Base-by-base conservation (phyloP, 2,329 filamentous ascomycete genomes). In the Leptographium wingfieldii region DNA sequence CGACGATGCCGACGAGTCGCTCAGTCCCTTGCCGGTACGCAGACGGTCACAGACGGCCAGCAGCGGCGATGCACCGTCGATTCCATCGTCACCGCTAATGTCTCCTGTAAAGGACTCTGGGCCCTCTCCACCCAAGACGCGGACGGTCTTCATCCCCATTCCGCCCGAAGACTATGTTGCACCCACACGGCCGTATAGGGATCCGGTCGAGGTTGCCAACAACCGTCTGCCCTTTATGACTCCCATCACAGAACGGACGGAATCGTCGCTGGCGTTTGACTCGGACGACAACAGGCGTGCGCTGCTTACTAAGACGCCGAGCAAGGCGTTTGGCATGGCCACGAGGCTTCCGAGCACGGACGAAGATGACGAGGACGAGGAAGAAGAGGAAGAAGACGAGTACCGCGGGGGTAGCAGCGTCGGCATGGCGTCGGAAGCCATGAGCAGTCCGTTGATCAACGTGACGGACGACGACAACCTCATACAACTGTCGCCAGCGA, bases 181-280 rank as follows among this genome's bases (percentile, higher is more conserved):
- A 53, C 87, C 90, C 22, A 87, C 81, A 60, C 81, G 86, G 55
- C 88, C 89, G 61, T 96, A 87, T 78, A 85, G 91, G 69, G 88
- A 96, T 72, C 83, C 90, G 68, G 81, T 76, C 43, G 81, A 91
- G 70, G 80, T 86, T 71, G 90, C 91, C 62, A 95, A 96, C 68
- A 96, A 92, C 72, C 86, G 92, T 59, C 78, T 97, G 11, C 94
- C 92, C 3, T 99, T 97, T 71, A 97, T 99, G 94, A 99, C 94
- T 0, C 94, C 94, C 1, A 99, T 99, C 65, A 92, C 94, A 1
- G 94, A 99, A 72, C 86, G 90, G 67, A 99, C 94, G 0, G 94
- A 99, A 72, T 88, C 86, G 12, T 96, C 92, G 0, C 74, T 97
- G 5, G 86, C 86, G 43, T 73, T 86, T 51, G 80, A 82, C 5